Evolutionary conservation across 1,139 yeast species (phyloP).

Genomic region (Sugiyamaella xylanicola): DNA sequence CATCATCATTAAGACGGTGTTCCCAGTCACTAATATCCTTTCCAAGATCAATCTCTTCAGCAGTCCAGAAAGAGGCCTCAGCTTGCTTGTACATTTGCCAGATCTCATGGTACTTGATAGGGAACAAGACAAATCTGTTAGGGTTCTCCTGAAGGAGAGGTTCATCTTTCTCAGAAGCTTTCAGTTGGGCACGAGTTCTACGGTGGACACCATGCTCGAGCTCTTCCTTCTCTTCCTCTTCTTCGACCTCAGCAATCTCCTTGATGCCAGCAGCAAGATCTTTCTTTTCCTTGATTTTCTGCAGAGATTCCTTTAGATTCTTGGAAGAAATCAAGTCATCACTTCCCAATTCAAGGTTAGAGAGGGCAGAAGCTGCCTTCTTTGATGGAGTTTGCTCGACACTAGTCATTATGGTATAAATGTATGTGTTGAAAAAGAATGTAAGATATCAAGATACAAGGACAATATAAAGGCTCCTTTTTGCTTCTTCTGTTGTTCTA

Average conservation of each 20-base stretch:
- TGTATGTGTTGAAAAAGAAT: no score
- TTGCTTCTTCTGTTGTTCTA: no score
- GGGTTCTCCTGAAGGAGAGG: slow-evolving; percentile 85
- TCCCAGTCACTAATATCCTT: slow-evolving; percentile 94
- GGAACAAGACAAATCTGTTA: slow-evolving; percentile 91
- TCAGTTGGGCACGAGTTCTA: slow-evolving; percentile 46
- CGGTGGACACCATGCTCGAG: slow-evolving; percentile 26
- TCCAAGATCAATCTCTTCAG: slow-evolving; percentile 95
- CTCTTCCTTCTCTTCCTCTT: slow-evolving; percentile 24
- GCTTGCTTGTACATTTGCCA: slow-evolving; percentile 99
- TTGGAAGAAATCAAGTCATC: slow-evolving; percentile 24
- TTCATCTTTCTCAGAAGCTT: slow-evolving; percentile 81
- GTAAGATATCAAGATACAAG: no score
- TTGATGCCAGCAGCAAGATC: slow-evolving; percentile 26
- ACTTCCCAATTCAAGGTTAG: slow-evolving; percentile 38
- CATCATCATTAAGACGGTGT: slow-evolving; percentile 78
- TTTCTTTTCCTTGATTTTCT: slow-evolving; percentile 25
- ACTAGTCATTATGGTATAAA: slow-evolving; percentile 23
- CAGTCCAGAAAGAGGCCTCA: slow-evolving; percentile 99
- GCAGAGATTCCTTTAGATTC: slow-evolving; percentile 31
- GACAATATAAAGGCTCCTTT: no score
- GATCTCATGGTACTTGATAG: slow-evolving; percentile 94
- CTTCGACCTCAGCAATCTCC: slow-evolving; percentile 30
- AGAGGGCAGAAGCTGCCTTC: slow-evolving; percentile 43
- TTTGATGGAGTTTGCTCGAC: slow-evolving; percentile 45